These are phyloP conservation scores for Oropetium thomaeum DNA, from an alignment of 176 grass and related monocot genomes.

Conservation along the genomic window DNA sequence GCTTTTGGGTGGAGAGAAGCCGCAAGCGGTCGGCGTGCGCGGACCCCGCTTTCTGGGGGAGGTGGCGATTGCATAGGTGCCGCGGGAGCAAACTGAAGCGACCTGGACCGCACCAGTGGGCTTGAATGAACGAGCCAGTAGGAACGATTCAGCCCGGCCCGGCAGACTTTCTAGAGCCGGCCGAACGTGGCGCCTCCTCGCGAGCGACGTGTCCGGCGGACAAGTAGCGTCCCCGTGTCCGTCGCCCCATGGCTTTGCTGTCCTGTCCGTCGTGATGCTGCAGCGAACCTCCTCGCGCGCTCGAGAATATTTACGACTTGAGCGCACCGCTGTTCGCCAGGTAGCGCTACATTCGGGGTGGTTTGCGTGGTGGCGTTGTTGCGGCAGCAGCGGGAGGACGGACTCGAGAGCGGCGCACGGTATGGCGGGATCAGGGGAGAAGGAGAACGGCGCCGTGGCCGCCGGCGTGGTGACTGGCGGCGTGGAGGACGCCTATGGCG, in stretches of 20 bases:
- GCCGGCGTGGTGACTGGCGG: conserved; percentile 38
- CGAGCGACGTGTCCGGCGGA: conserved; percentile 32
- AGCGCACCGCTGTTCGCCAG: not conserved
- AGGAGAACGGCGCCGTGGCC: conserved; percentile 15
- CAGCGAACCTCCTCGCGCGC: conserved; percentile 12
- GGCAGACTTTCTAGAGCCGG: conserved; percentile 26
- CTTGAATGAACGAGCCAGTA: not conserved
- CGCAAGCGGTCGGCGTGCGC: conserved; percentile 7
- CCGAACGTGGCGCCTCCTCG: conserved; percentile 40
- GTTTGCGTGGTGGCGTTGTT: not conserved
- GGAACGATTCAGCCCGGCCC: not conserved
- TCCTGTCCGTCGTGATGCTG: conserved; percentile 26
- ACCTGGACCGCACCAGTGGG: not conserved
- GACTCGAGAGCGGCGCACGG: conserved; percentile 25
- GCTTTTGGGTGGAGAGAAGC: conserved; percentile 34
- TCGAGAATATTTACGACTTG: conserved; percentile 29
- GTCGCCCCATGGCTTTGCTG: conserved; percentile 24
- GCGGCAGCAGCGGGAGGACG: not conserved
- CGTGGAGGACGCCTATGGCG: conserved; percentile 54
- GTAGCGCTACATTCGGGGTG: not conserved
- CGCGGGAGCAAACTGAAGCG: not conserved
- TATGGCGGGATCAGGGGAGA: conserved; percentile 37
- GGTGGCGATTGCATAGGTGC: not conserved
- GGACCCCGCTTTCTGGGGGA: not conserved
- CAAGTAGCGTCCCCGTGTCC: conserved; percentile 18